Evolutionary conservation across 257 asterid genomes (phyloP).

Genomic region (Nicotiana tabacum): DNA sequence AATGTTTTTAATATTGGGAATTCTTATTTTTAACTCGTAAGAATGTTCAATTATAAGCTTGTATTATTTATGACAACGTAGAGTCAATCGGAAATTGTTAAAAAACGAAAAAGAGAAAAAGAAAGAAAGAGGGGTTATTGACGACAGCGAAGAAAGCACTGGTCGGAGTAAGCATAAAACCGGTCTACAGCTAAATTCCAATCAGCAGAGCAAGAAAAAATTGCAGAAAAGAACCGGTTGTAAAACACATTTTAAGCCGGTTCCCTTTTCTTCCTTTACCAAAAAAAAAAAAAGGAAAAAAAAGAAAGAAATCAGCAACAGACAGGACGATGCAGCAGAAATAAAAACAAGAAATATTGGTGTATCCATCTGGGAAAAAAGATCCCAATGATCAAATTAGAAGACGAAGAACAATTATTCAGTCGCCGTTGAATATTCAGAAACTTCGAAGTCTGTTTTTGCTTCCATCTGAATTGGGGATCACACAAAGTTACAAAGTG

Average conservation of each 20-base stretch:
- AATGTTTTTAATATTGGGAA: no score
- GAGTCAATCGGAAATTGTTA: no score
- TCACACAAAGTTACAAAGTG: conserved; percentile 20
- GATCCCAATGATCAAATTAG: conserved; percentile 24
- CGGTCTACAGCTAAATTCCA: conserved; percentile 4
- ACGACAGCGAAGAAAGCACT: neutral
- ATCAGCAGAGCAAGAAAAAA: neutral
- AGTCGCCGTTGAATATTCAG: neutral
- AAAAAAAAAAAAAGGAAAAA: no score
- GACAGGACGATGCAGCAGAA: neutral
- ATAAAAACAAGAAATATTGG: neutral
- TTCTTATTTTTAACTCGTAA: no score
- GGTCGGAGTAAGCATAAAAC: neutral
- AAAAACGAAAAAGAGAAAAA: neutral
- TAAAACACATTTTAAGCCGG: neutral
- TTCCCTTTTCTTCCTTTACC: no score
- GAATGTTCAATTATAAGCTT: no score
- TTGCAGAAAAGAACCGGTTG: neutral
- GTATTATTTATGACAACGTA: no score
- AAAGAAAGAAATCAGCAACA: neutral
- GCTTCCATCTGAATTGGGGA: conserved; percentile 32
- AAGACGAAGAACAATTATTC: conserved; percentile 8
- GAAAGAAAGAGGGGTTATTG: neutral
- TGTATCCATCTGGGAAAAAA: neutral
- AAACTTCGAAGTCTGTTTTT: neutral